Evolutionary conservation across 1,284 basidiomycete species (phyloP).

Genomic region (Cryptococcus wingfieldii): DNA sequence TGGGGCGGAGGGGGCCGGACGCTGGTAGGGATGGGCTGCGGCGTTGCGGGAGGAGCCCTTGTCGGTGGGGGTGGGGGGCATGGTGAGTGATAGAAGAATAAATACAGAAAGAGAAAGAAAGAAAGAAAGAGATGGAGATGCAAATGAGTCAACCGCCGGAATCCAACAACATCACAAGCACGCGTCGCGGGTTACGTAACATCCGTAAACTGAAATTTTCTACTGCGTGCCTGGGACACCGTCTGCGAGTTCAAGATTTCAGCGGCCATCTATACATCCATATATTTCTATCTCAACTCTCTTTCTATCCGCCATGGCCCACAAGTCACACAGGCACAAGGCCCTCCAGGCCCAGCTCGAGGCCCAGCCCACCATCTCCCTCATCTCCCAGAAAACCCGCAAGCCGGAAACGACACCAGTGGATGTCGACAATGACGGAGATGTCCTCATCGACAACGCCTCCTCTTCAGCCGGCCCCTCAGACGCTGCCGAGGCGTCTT

Average conservation of each 20-base stretch:
- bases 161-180: neutral
- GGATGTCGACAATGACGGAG: constrained; percentile 29
- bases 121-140: neutral
- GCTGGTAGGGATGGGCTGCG: neutral
- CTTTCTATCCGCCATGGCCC: constrained; percentile 31
- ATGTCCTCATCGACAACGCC: constrained; percentile 25
- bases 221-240: neutral
- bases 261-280: too few species aligned
- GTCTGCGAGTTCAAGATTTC: neutral
- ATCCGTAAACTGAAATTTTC: neutral
- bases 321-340: constrained; percentile 50
- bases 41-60: neutral
- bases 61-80: neutral
- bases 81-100: neutral
- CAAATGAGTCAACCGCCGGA: neutral
- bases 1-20: neutral
- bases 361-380: constrained; percentile 40
- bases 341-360: constrained; percentile 48
- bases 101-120: neutral
- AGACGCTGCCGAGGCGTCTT: constrained; percentile 18
- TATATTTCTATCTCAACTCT: neutral
- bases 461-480: constrained; percentile 1
- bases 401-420: constrained; percentile 18
- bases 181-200: too few species aligned
- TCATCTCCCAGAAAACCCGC: constrained; percentile 30